Percentiles rank a stretch among this genome's conserved stretches.
Evolutionary conservation across 331 rosid genomes (phyloP).

Genomic region (Erythrophleum ivorense): DNA sequence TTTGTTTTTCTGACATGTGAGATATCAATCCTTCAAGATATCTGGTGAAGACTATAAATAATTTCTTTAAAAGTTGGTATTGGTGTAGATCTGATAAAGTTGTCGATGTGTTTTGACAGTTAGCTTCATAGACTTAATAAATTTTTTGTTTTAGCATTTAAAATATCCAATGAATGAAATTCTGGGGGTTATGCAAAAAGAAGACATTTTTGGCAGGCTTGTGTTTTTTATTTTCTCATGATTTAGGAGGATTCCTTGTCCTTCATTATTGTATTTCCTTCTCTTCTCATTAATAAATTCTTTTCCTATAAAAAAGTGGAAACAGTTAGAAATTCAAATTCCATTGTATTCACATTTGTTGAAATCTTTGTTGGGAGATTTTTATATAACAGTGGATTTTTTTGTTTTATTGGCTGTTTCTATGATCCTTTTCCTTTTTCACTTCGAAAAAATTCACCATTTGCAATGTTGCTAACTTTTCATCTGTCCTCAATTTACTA

Average conservation of each 20-base stretch:
- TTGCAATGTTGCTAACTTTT: constrained; percentile 12
- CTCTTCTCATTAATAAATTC: background rate
- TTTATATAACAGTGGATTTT: background rate
- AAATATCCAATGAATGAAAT: constrained; percentile 5
- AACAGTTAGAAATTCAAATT: constrained; percentile 6
- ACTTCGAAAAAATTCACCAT: background rate
- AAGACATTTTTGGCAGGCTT: background rate
- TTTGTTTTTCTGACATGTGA: constrained; percentile 8
- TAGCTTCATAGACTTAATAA: constrained; percentile 3
- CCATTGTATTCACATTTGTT: constrained; percentile 4
- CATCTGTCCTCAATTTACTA: background rate
- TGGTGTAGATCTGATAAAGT: constrained; percentile 26
- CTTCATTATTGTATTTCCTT: background rate
- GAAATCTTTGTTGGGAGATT: background rate
- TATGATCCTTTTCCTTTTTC: background rate
- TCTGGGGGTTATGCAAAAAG: background rate
- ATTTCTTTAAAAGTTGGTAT: background rate
- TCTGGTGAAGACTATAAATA: constrained; percentile 15
- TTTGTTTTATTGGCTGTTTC: constrained; percentile 14
- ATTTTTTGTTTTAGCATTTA: background rate
- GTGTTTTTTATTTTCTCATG: background rate
- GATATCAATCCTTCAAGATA: background rate
- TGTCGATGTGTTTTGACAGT: constrained; percentile 22
- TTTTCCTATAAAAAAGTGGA: background rate
- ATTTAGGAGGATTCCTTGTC: background rate